phyloP scores from a whole-genome alignment of 441 rosid genomes.

The Croton setiger region DNA sequence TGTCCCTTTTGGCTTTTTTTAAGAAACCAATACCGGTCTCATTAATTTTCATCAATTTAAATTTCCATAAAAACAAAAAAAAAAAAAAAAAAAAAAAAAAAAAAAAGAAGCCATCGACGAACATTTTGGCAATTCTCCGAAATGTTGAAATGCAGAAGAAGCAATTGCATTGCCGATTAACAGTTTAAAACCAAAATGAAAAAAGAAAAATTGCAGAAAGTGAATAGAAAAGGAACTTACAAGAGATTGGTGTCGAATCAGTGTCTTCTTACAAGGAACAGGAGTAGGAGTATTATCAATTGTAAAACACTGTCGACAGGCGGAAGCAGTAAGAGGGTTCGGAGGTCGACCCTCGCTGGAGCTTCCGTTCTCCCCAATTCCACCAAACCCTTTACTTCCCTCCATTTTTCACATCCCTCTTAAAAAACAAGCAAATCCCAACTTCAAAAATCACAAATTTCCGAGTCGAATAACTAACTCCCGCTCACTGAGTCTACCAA shows the following conservation, averaged over 20 bases:
- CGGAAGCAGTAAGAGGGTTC: constrained; percentile 39
- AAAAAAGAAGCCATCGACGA: too few species aligned
- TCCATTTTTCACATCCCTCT: constrained; percentile 54
- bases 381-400: constrained; percentile 37
- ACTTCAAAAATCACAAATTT: not conserved
- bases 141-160: not conserved
- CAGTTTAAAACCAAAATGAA: not conserved
- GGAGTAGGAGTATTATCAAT: constrained; percentile 27
- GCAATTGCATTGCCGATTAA: not conserved
- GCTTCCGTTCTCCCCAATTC: constrained; percentile 43
- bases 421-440: not conserved
- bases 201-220: not conserved
- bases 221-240: constrained; percentile 31
- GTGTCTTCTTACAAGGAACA: constrained; percentile 46
- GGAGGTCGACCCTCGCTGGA: constrained; percentile 69
- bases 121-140: too few species aligned
- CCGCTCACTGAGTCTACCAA: not conserved
- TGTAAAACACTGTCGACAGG: constrained; percentile 28
- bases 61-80: too few species aligned
- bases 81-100: too few species aligned
- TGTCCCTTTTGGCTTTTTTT: too few species aligned
- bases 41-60: too few species aligned
- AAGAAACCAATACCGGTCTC: too few species aligned
- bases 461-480: too few species aligned
- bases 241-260: constrained; percentile 74